phyloP scores from a whole-genome alignment of 192 early-diverging fungal species.

The Entomortierella parvispora region DNA sequence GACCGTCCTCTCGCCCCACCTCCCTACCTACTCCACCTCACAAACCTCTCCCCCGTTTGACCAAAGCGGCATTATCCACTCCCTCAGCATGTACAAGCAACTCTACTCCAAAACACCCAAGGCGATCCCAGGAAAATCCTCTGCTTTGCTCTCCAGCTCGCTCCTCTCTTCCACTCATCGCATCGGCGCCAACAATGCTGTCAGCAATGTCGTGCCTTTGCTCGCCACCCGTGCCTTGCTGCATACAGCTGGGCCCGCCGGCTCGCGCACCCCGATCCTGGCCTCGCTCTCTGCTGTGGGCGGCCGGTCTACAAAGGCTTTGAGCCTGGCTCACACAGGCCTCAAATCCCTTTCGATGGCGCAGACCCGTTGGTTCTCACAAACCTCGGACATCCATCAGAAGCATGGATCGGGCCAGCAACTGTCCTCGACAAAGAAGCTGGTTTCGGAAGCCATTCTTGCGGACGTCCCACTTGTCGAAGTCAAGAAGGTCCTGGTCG shows the following conservation, averaged over 20 bases:
- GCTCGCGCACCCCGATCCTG: constrained; percentile 24
- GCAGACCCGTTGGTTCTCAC: constrained; percentile 44
- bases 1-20: constrained; percentile 2
- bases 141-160: constrained; percentile 37
- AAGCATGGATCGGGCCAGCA: constrained; percentile 10
- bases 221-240: constrained; percentile 36
- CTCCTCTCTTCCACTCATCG: constrained; percentile 26
- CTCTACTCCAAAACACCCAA: constrained; percentile 46
- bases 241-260: constrained; percentile 2
- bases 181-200: constrained; percentile 6
- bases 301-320: constrained; percentile 18
- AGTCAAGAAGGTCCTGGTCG: constrained; percentile 90
- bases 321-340: constrained; percentile 15
- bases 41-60: neutral
- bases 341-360: constrained; percentile 27
- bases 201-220: constrained; percentile 10
- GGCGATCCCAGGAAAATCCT: constrained; percentile 22
- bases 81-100: constrained; percentile 45
- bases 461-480: constrained; percentile 58
- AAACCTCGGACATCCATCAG: constrained; percentile 12
- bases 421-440: constrained; percentile 12
- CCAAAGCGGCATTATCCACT: neutral
- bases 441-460: constrained; percentile 62
- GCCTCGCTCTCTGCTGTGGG: constrained; percentile 5
- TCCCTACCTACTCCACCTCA: neutral